phyloP scores from a whole-genome alignment of 2,329 filamentous ascomycete species.

The Trichoderma brevicompactum region DNA sequence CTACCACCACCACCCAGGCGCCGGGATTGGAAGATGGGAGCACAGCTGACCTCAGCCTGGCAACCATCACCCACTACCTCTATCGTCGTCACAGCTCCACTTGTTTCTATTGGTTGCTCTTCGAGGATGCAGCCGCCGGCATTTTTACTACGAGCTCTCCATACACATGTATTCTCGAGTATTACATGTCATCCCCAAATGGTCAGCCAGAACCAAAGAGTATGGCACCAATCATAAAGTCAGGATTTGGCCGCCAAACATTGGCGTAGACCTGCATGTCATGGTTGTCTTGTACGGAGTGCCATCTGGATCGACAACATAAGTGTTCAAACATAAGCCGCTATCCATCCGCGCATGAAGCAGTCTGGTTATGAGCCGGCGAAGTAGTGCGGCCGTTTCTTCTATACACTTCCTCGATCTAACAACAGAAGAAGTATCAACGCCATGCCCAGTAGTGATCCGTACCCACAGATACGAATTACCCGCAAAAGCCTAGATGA shows the following conservation, averaged over 20 bases:
- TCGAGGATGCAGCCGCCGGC: slow-evolving; percentile 12
- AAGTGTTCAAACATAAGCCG: background rate
- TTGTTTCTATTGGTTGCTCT: slow-evolving; percentile 2
- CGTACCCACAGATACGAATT: background rate
- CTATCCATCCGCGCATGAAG: slow-evolving; percentile 1
- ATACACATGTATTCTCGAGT: background rate
- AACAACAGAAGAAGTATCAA: background rate
- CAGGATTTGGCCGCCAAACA: background rate
- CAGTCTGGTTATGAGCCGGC: background rate
- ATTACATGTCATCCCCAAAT: slow-evolving; percentile 6
- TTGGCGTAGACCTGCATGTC: background rate
- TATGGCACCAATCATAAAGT: slow-evolving; percentile 7
- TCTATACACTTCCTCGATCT: background rate
- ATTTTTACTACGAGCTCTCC: slow-evolving; percentile 11
- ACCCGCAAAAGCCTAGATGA: background rate
- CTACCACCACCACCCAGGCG: background rate
- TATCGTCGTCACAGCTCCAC: slow-evolving; percentile 20
- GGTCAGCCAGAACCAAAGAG: background rate
- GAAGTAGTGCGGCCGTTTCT: slow-evolving; percentile 13
- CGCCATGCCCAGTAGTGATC: background rate
- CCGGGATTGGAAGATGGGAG: background rate
- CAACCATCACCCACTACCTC: slow-evolving; percentile 5
- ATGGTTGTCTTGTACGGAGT: background rate
- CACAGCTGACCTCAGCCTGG: slow-evolving; percentile 21
- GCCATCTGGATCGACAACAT: background rate